Evolutionary conservation across 768 basidiomycete genomes (phyloP), one percentile per base, ranked within the genome.

Genomic region (Leccinum longicurvipes): DNA sequence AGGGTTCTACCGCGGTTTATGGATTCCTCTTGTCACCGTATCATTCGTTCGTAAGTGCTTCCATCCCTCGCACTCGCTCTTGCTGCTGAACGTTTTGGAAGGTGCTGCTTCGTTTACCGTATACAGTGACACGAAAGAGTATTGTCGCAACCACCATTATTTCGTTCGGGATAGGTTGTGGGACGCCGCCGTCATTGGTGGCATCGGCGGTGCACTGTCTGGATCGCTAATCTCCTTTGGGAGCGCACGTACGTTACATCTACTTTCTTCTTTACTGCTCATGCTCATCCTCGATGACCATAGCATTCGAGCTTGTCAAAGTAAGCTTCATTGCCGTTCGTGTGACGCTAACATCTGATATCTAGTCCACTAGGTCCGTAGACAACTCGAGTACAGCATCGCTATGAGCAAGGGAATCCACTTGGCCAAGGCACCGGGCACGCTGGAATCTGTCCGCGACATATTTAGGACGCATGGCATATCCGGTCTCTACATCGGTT

Each of bases 221-320:
- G 95, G 95, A 10, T 87, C 92, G 8, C 74, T 95, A 47, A 95
- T 97, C 53, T 93, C 90, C 21, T 84, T 93, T 64, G 86, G 86
- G 53, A 93, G 91, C 76, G 86, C 91, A 60, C 95, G 91, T 93
- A 71, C 74, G 89, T 88, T 34, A 41, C 52, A 53, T 9, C 46
- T 21, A 10, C 27, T 50, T 39, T 47, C 39, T 44, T 21, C 39
- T 47, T 12, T 19, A 29, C 23, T 58, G n/a, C 50, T 46, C 41
- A 79, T 48, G 58, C 55, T 65, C 23, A 68, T 27, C 9, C 6
- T 6, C 29, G 8, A 42, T 21, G 53, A 23, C 45, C 28, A 53
- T 42, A 83, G 91, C 94, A 47, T 98, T 98, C 66, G 94, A 98
- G 72, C 87, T 98, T 36, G 92, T 98, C 67, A 98, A 98, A 81